Percentiles rank a stretch among this genome's conserved stretches.
These are phyloP conservation scores for Tubosaeta sp. DNA, from an alignment of 768 basidiomycete species.

Conservation along the genomic window DNA sequence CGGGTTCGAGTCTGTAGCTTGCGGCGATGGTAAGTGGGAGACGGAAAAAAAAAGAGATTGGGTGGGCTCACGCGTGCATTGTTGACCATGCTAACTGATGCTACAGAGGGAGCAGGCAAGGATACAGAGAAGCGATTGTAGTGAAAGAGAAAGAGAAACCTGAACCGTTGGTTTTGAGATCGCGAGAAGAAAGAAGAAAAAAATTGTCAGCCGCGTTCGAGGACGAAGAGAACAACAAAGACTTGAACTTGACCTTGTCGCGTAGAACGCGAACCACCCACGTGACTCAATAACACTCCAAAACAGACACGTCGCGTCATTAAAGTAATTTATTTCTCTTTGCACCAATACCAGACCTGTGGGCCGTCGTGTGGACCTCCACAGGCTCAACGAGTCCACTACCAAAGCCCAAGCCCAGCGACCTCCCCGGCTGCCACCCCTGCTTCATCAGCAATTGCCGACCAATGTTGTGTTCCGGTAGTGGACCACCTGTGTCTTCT, in stretches of 20 bases:
- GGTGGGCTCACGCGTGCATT: slow-evolving; percentile 50
- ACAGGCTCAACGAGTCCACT: slow-evolving; percentile 56
- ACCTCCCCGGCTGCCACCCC: slow-evolving; percentile 68
- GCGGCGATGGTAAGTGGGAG: slow-evolving; percentile 8
- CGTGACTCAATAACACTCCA: slow-evolving; percentile 36
- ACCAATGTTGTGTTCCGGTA: slow-evolving; percentile 60
- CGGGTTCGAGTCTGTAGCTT: slow-evolving; percentile 69
- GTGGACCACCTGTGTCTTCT: slow-evolving; percentile 27
- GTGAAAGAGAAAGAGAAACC: slow-evolving; percentile 32
- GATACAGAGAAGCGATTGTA: slow-evolving; percentile 28
- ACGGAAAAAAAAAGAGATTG: not conserved
- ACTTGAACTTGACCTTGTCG: slow-evolving; percentile 26
- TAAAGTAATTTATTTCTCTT: not conserved
- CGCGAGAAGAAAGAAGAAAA: slow-evolving; percentile 22
- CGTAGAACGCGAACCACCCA: slow-evolving; percentile 37
- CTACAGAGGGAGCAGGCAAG: slow-evolving; percentile 17
- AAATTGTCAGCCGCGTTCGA: slow-evolving; percentile 34
- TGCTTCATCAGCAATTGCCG: slow-evolving; percentile 66
- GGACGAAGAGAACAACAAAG: slow-evolving; percentile 23
- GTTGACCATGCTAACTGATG: slow-evolving; percentile 49
- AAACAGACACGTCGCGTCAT: slow-evolving; percentile 35
- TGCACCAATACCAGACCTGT: slow-evolving; percentile 54
- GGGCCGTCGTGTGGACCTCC: slow-evolving; percentile 38
- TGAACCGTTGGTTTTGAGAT: slow-evolving; percentile 23
- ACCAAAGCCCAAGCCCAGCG: slow-evolving; percentile 25